Percentiles rank a stretch among this genome's conserved stretches.
phyloP scores from a whole-genome alignment of 768 basidiomycete genomes.

The Hygrophorus russula region DNA sequence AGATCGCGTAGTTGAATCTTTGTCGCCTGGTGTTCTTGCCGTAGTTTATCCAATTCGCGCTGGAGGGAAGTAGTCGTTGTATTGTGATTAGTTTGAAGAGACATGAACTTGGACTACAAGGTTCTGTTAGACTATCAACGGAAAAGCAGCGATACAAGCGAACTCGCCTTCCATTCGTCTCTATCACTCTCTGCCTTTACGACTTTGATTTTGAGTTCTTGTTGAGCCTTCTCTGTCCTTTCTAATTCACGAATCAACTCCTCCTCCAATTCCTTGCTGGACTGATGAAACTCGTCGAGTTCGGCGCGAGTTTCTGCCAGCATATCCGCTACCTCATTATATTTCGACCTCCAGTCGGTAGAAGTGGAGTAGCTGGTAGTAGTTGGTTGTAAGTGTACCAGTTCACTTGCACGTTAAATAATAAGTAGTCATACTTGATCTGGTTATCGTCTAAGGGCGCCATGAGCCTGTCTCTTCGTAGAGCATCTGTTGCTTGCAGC shows the following conservation, averaged over 20 bases:
- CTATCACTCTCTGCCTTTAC: constrained; percentile 61
- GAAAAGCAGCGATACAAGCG: not conserved
- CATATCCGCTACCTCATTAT: constrained; percentile 77
- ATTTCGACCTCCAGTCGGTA: constrained; percentile 70
- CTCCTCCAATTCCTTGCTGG: constrained; percentile 86
- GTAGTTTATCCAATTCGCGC: constrained; percentile 75
- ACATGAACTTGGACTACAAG: constrained; percentile 55
- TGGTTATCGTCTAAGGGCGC: constrained; percentile 51
- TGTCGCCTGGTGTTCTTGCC: constrained; percentile 59
- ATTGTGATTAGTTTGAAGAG: constrained; percentile 83
- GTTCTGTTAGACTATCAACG: not conserved
- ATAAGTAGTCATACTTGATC: constrained; percentile 33
- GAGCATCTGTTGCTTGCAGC: constrained; percentile 45
- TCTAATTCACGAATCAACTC: constrained; percentile 89
- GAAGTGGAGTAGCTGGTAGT: constrained; percentile 39
- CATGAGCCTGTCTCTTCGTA: constrained; percentile 50
- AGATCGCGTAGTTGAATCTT: constrained; percentile 76
- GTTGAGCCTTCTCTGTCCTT: constrained; percentile 75
- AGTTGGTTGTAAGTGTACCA: constrained; percentile 6
- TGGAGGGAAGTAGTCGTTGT: constrained; percentile 86
- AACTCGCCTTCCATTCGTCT: constrained; percentile 87
- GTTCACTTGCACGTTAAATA: constrained; percentile 6
- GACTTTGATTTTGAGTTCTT: constrained; percentile 66
- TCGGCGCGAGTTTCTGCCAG: constrained; percentile 75
- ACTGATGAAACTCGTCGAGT: constrained; percentile 78